A percentile compares a stretch with the other conserved stretches of the same genome.
These are phyloP conservation scores for Allium cepa DNA, from an alignment of 106 monocot species.

Conservation along the genomic window DNA sequence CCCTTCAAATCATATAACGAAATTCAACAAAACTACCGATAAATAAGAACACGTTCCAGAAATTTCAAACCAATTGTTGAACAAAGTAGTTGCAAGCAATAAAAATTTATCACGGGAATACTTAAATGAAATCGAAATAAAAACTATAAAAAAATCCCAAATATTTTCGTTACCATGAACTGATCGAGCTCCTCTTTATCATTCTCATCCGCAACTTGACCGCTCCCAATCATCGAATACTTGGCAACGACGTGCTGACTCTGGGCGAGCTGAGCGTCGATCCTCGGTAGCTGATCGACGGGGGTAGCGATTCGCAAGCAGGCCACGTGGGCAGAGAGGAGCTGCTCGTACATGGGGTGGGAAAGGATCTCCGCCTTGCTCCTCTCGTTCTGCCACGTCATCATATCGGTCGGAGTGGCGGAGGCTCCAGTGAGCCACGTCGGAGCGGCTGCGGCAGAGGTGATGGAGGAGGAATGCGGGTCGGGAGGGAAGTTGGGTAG, in stretches of 20 bases:
- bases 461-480: constrained; percentile 6
- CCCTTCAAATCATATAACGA: no score
- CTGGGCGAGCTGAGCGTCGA: constrained; percentile 89
- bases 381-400: constrained; percentile 40
- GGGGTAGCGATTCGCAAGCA: constrained; percentile 88
- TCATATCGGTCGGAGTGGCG: not conserved
- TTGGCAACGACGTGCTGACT: constrained; percentile 73
- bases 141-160: not conserved
- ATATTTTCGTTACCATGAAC: constrained; percentile 56
- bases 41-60: no score
- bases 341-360: constrained; percentile 93
- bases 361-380: constrained; percentile 67
- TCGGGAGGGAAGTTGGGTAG: not conserved
- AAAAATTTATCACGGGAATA: no score
- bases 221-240: constrained; percentile 49
- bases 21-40: no score
- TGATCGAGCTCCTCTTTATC: constrained; percentile 84
- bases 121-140: not conserved
- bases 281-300: constrained; percentile 92
- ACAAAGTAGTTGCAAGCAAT: no score
- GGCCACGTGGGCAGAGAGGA: constrained; percentile 83
- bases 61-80: no score
- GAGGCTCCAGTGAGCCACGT: not conserved
- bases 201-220: constrained; percentile 23
- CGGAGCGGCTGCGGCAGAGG: not conserved